Conservation (phyloP, 257 asterid species). For the Ilex asprella region DNA sequence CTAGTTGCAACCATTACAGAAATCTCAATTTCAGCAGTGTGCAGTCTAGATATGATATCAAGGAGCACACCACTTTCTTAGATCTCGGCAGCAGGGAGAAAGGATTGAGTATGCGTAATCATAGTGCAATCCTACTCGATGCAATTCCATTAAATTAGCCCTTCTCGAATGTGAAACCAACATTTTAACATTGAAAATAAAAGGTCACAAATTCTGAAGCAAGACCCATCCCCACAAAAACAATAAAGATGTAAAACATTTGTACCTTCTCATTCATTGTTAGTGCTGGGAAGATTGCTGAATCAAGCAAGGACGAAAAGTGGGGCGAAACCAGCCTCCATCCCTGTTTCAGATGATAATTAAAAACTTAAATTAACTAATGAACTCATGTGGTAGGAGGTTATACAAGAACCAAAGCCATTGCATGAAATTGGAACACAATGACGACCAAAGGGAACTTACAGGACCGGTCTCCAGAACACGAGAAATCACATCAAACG, state of each 20-base stretch:
- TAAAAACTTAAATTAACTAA: neutral
- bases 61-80: too few species aligned
- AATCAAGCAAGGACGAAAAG: slow-evolving; percentile 29
- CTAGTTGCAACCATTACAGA: slow-evolving; percentile 8
- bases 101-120: too few species aligned
- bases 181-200: too few species aligned
- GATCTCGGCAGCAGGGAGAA: too few species aligned
- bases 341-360: slow-evolving; percentile 22
- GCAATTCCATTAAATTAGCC: too few species aligned
- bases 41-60: too few species aligned
- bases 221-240: neutral
- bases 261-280: slow-evolving; percentile 38
- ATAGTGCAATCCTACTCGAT: too few species aligned
- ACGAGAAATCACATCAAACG: slow-evolving; percentile 33
- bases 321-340: slow-evolving; percentile 38
- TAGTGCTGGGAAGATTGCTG: slow-evolving; percentile 34
- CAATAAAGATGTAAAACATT: neutral
- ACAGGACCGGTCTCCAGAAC: slow-evolving; percentile 41
- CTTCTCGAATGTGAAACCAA: neutral
- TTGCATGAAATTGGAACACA: neutral
- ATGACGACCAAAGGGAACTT: slow-evolving; percentile 6
- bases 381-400: neutral
- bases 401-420: neutral
- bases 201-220: neutral
- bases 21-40: too few species aligned